These are phyloP conservation scores for Neopestalotiopsis sp. DNA, from an alignment of 2,329 filamentous ascomycete genomes.

Conservation along the genomic window DNA sequence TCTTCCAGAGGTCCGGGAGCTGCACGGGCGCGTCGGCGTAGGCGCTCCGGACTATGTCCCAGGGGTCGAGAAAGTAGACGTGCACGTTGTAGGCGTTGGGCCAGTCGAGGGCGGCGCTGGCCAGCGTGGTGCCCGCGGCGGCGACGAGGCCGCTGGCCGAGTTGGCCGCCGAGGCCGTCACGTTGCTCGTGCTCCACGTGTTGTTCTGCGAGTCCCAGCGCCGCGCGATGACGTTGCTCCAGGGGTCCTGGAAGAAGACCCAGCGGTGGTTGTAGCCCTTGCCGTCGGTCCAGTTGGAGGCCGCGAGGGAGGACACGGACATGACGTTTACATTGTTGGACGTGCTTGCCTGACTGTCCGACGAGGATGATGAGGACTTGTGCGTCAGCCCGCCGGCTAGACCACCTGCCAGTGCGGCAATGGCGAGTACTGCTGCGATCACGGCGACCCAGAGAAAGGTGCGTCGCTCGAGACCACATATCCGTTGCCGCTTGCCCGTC, in stretches of 20 bases:
- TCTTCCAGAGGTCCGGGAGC: conserved; percentile 23
- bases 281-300: conserved; percentile 33
- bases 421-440: conserved; percentile 20
- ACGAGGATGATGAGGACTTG: background rate
- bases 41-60: conserved; percentile 19
- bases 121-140: conserved; percentile 22
- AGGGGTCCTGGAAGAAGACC: conserved; percentile 33
- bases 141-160: conserved; percentile 18
- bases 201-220: conserved; percentile 32
- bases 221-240: conserved; percentile 27
- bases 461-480: conserved; percentile 24
- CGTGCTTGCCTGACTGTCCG: background rate
- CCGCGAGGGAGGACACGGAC: conserved; percentile 26
- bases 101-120: conserved; percentile 21
- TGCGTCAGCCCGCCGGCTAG: conserved; percentile 24
- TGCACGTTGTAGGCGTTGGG: conserved; percentile 21
- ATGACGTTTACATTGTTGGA: conserved; percentile 21
- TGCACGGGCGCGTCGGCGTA: conserved; percentile 17
- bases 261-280: conserved; percentile 24
- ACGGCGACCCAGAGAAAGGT: conserved; percentile 23
- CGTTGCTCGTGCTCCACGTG: conserved; percentile 27
- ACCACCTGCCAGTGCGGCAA: conserved; percentile 26
- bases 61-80: conserved; percentile 23
- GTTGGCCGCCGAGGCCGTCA: conserved; percentile 23
- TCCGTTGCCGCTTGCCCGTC: conserved; percentile 8